A percentile compares a stretch with the other conserved stretches of the same genome.
phyloP scores from a whole-genome alignment of 306 rosid species.

The Calophaca sinica region DNA sequence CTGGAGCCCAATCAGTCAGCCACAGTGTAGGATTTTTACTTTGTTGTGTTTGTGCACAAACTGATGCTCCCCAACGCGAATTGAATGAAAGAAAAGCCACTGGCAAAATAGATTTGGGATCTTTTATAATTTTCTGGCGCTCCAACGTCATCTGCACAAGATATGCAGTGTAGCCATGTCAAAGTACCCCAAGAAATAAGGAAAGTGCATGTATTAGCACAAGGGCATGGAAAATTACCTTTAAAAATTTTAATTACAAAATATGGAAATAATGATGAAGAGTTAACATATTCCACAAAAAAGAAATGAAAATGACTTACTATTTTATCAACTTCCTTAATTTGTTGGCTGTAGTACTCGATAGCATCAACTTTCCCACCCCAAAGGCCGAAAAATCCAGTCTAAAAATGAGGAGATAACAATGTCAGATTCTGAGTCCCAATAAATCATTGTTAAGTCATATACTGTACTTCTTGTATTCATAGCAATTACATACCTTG shows the following conservation, averaged over 20 bases:
- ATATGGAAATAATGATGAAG: background rate
- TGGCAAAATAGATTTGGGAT: constrained; percentile 76
- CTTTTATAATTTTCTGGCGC: constrained; percentile 82
- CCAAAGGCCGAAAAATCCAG: constrained; percentile 69
- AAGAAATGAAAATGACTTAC: constrained; percentile 57
- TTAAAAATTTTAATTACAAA: background rate
- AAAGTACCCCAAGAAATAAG: constrained; percentile 38
- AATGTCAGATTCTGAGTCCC: constrained; percentile 35
- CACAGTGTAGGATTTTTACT: constrained; percentile 92
- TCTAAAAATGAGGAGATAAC: constrained; percentile 56
- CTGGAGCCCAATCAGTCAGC: constrained; percentile 98
- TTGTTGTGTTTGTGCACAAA: constrained; percentile 98
- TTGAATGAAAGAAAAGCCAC: constrained; percentile 90
- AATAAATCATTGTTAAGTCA: background rate
- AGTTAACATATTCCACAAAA: constrained; percentile 31
- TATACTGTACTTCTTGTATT: constrained; percentile 31
- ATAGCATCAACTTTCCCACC: constrained; percentile 82
- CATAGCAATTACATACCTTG: constrained; percentile 57
- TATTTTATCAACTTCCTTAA: constrained; percentile 69
- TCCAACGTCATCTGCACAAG: constrained; percentile 72
- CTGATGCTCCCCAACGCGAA: constrained; percentile 96
- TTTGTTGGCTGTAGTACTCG: constrained; percentile 72
- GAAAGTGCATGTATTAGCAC: constrained; percentile 11
- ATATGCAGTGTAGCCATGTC: constrained; percentile 27
- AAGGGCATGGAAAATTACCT: constrained; percentile 13